Evolutionary conservation across 2,329 filamentous ascomycete species (phyloP).

Genomic region (Claviceps humidiphila): DNA sequence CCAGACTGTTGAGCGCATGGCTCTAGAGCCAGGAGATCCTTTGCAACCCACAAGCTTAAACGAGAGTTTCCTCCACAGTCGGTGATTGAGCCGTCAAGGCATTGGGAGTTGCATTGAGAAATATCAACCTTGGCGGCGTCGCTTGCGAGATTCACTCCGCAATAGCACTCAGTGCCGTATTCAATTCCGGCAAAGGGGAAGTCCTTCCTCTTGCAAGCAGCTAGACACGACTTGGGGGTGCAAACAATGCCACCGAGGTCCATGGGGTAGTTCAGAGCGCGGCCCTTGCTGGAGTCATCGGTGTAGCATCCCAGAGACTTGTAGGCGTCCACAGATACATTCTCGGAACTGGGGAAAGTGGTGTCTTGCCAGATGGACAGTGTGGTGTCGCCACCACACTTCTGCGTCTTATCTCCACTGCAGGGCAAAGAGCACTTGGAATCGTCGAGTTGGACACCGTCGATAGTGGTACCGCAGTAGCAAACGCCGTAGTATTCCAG

Average conservation of each 20-base stretch:
- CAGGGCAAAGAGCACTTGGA: conserved; percentile 45
- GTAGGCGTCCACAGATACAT: conserved; percentile 37
- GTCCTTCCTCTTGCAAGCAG: conserved; percentile 27
- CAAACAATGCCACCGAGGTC: conserved; percentile 22
- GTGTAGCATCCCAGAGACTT: conserved; percentile 48
- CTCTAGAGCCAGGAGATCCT: conserved; percentile 35
- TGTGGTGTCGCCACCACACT: conserved; percentile 32
- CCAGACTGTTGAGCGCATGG: conserved; percentile 29
- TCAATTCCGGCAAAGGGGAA: conserved; percentile 37
- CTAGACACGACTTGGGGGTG: conserved; percentile 30
- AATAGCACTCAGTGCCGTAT: conserved; percentile 33
- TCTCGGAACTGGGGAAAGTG: conserved; percentile 30
- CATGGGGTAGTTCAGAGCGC: conserved; percentile 32
- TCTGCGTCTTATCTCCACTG: conserved; percentile 29
- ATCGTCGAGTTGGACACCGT: conserved; percentile 37
- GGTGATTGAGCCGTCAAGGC: conserved; percentile 31
- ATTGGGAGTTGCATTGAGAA: conserved; percentile 35
- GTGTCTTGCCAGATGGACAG: conserved; percentile 37
- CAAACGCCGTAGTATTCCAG: conserved; percentile 39
- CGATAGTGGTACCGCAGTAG: conserved; percentile 38
- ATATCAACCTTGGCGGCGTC: conserved; percentile 22
- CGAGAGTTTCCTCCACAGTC: conserved; percentile 30
- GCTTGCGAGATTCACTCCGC: conserved; percentile 39
- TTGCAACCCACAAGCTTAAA: conserved; percentile 33
- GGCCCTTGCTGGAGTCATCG: conserved; percentile 27